Evolutionary conservation across 352 stramenopile genomes (phyloP).

Genomic region (Salisapilia sapeloensis): DNA sequence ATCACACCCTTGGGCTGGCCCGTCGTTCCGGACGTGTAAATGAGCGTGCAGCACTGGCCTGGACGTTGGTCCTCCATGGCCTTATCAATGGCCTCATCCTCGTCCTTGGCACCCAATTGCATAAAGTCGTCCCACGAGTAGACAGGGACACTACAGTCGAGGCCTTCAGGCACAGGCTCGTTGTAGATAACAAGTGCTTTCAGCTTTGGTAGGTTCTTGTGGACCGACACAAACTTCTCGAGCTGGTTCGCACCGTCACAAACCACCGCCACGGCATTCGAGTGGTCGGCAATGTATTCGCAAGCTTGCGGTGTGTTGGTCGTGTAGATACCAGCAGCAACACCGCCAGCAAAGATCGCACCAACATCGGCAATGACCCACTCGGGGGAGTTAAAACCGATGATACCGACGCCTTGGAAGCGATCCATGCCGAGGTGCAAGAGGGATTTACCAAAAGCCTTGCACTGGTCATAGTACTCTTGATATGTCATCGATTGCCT

Average conservation of each 20-base stretch:
- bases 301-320: slow-evolving; percentile 86
- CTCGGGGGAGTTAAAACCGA: slow-evolving; percentile 85
- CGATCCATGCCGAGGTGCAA: slow-evolving; percentile 46
- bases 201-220: slow-evolving; percentile 74
- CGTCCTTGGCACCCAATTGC: slow-evolving; percentile 42
- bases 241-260: slow-evolving; percentile 87
- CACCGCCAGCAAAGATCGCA: slow-evolving; percentile 83
- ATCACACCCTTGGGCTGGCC: slow-evolving; percentile 92
- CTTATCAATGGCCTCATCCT: slow-evolving; percentile 41
- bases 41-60: slow-evolving; percentile 79
- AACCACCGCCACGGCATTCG: slow-evolving; percentile 83
- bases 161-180: slow-evolving; percentile 43
- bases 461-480: slow-evolving; percentile 63
- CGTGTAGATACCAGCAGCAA: slow-evolving; percentile 93
- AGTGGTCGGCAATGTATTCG: slow-evolving; percentile 90
- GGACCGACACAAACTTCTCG: slow-evolving; percentile 84
- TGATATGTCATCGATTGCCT: slow-evolving; percentile 52
- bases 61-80: slow-evolving; percentile 68
- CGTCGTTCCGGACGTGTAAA: slow-evolving; percentile 93
- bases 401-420: slow-evolving; percentile 77
- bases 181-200: slow-evolving; percentile 93
- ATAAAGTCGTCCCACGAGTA: slow-evolving; percentile 75
- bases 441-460: slow-evolving; percentile 65
- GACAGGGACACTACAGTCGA: slow-evolving; percentile 46
- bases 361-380: slow-evolving; percentile 88